Evolutionary conservation across 495 filamentous ascomycete species (phyloP).

Genomic region (Stereocaulon alpinum): DNA sequence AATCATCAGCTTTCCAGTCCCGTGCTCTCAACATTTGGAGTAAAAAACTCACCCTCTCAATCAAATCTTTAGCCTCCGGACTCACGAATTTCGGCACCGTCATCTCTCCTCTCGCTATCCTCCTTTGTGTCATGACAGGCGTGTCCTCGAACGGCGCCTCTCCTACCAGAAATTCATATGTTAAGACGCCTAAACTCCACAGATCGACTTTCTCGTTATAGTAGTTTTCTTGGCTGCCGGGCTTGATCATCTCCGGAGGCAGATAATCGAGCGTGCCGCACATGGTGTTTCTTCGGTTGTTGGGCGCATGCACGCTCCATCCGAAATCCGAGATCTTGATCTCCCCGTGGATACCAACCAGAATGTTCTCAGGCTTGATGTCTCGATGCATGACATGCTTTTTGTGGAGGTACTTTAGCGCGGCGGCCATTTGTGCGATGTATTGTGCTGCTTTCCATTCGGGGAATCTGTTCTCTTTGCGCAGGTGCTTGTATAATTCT

Average conservation of each 20-base stretch:
- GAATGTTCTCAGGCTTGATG: slow-evolving; percentile 98
- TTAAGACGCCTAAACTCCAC: slow-evolving; percentile 91
- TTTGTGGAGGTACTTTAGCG: slow-evolving; percentile 82
- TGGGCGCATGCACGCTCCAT: slow-evolving; percentile 96
- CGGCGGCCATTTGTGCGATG: slow-evolving; percentile 96
- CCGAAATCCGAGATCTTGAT: slow-evolving; percentile 99
- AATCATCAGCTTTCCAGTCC: background rate
- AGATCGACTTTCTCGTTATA: slow-evolving; percentile 94
- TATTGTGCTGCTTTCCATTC: slow-evolving; percentile 96
- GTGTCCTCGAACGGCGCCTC: slow-evolving; percentile 96
- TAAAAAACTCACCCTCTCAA: slow-evolving; percentile 59
- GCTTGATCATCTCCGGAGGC: slow-evolving; percentile 92
- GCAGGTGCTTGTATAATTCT: slow-evolving; percentile 93
- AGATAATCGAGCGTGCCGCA: slow-evolving; percentile 97
- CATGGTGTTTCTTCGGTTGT: slow-evolving; percentile 87
- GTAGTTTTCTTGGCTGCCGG: slow-evolving; percentile 65
- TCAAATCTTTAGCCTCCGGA: slow-evolving; percentile 82
- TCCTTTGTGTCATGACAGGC: slow-evolving; percentile 84
- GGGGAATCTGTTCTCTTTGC: slow-evolving; percentile 76
- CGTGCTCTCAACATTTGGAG: background rate
- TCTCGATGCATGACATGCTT: slow-evolving; percentile 99
- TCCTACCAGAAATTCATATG: slow-evolving; percentile 91
- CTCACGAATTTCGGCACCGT: slow-evolving; percentile 82
- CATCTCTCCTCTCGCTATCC: slow-evolving; percentile 88
- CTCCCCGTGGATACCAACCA: slow-evolving; percentile 93